A percentile compares a stretch with the other conserved stretches of the same genome.
Conservation (phyloP, 352 stramenopile genomes). For the Chrysophaeum taylorii region DNA sequence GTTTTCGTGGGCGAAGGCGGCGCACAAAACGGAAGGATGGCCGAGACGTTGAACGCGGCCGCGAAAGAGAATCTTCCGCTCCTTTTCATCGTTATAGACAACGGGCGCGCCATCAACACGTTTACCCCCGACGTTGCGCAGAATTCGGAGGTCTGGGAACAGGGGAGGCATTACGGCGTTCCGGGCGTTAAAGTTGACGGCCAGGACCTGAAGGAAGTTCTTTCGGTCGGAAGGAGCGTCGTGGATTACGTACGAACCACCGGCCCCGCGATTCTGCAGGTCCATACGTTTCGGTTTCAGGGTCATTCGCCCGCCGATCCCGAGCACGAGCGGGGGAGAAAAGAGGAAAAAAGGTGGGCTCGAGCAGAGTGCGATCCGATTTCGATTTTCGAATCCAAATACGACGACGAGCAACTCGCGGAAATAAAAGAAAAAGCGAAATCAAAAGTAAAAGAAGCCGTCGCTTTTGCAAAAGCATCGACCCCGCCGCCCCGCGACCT, state of each 20-base stretch:
- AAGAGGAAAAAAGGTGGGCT: constrained; percentile 74
- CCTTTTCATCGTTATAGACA: constrained; percentile 71
- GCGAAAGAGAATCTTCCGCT: constrained; percentile 70
- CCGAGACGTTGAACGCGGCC: constrained; percentile 65
- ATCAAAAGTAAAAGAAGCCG: constrained; percentile 50
- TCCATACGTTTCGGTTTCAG: constrained; percentile 75
- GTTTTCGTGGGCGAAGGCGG: constrained; percentile 74
- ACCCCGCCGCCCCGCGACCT: constrained; percentile 59
- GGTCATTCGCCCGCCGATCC: constrained; percentile 71
- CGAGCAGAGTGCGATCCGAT: constrained; percentile 61
- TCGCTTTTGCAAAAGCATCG: constrained; percentile 64
- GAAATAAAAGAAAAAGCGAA: constrained; percentile 48
- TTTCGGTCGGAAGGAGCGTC: constrained; percentile 61
- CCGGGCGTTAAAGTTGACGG: constrained; percentile 65
- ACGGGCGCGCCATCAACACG: constrained; percentile 74
- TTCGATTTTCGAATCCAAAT: constrained; percentile 59
- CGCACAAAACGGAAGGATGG: constrained; percentile 59
- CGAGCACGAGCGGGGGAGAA: constrained; percentile 70
- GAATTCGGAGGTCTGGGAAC: constrained; percentile 60
- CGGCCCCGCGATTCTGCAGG: constrained; percentile 65
- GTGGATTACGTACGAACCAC: constrained; percentile 65
- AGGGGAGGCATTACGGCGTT: constrained; percentile 65
- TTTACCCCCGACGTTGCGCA: constrained; percentile 70
- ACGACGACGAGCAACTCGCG: constrained; percentile 60
- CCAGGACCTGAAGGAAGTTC: constrained; percentile 56